These are phyloP conservation scores for Raffaelea albimanens DNA, from an alignment of 2,329 filamentous ascomycete genomes.

Conservation along the genomic window DNA sequence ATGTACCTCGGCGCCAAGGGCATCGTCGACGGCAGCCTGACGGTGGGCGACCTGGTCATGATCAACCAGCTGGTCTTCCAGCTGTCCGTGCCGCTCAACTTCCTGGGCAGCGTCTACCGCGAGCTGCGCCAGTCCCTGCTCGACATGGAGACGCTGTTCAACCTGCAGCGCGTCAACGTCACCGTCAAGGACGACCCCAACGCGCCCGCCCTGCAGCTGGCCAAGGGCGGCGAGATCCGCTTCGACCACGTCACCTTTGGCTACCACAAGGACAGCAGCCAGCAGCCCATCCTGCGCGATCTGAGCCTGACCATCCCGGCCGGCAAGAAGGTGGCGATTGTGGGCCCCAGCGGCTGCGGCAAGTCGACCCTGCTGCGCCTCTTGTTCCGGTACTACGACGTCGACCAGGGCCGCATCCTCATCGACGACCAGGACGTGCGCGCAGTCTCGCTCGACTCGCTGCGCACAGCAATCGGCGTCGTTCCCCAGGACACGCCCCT, in stretches of 20 bases:
- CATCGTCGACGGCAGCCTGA: slow-evolving; percentile 70
- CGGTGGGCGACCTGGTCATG: slow-evolving; percentile 95
- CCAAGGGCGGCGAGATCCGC: slow-evolving; percentile 74
- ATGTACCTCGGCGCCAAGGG: slow-evolving; percentile 95
- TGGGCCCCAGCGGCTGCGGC: slow-evolving; percentile 90
- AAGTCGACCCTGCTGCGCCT: slow-evolving; percentile 90
- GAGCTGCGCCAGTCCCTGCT: slow-evolving; percentile 89
- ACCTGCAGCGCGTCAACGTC: slow-evolving; percentile 91
- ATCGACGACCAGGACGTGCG: slow-evolving; percentile 92
- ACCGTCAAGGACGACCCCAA: slow-evolving; percentile 68
- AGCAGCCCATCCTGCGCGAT: slow-evolving; percentile 73
- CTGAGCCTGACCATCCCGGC: slow-evolving; percentile 83
- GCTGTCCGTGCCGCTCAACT: slow-evolving; percentile 92
- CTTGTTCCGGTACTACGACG: slow-evolving; percentile 90
- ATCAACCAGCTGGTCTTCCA: slow-evolving; percentile 99
- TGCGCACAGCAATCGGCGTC: slow-evolving; percentile 81
- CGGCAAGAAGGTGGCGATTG: slow-evolving; percentile 90
- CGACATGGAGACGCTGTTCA: slow-evolving; percentile 98
- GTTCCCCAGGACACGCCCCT: slow-evolving; percentile 95
- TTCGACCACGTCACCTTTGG: slow-evolving; percentile 96
- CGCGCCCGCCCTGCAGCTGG: slow-evolving; percentile 63
- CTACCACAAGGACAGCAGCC: slow-evolving; percentile 59
- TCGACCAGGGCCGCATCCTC: slow-evolving; percentile 72
- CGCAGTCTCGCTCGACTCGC: slow-evolving; percentile 69
- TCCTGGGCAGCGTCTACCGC: slow-evolving; percentile 94